These are phyloP conservation scores for Podila minutissima DNA, from an alignment of 192 early-diverging fungal species.

Conservation along the genomic window DNA sequence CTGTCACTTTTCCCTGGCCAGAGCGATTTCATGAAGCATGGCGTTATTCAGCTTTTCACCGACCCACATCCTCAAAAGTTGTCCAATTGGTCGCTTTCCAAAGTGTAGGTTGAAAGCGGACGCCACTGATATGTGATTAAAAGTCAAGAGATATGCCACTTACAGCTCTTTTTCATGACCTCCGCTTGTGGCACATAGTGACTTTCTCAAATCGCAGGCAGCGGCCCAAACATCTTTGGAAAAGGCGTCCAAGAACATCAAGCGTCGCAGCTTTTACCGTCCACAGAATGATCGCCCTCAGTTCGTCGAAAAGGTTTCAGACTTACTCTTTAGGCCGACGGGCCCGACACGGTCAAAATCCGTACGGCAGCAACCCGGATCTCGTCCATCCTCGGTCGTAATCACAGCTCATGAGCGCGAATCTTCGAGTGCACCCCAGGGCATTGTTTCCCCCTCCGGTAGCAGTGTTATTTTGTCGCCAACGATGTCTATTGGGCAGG, in stretches of 20 bases:
- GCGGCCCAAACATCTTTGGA: constrained; percentile 31
- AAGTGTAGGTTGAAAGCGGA: constrained; percentile 18
- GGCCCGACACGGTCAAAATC: constrained; percentile 47
- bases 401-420: constrained; percentile 21
- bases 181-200: constrained; percentile 5
- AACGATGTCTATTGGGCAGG: constrained; percentile 33
- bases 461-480: constrained; percentile 8
- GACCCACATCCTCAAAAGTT: constrained; percentile 78
- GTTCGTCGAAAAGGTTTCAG: constrained; percentile 46
- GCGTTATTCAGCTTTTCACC: constrained; percentile 85
- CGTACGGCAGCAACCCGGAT: constrained; percentile 17
- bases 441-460: neutral
- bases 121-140: too few relatives aligned
- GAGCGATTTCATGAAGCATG: constrained; percentile 81
- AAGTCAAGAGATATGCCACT: neutral
- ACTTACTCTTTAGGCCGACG: constrained; percentile 42
- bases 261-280: constrained; percentile 30
- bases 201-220: constrained; percentile 26
- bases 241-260: constrained; percentile 39
- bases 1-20: constrained; percentile 78
- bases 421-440: constrained; percentile 5
- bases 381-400: constrained; percentile 23
- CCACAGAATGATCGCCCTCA: constrained; percentile 41
- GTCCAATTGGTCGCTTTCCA: constrained; percentile 57
- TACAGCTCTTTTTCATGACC: neutral